These are phyloP conservation scores for Carnegiea gigantea DNA, from an alignment of 179 eudicot species.

Conservation along the genomic window DNA sequence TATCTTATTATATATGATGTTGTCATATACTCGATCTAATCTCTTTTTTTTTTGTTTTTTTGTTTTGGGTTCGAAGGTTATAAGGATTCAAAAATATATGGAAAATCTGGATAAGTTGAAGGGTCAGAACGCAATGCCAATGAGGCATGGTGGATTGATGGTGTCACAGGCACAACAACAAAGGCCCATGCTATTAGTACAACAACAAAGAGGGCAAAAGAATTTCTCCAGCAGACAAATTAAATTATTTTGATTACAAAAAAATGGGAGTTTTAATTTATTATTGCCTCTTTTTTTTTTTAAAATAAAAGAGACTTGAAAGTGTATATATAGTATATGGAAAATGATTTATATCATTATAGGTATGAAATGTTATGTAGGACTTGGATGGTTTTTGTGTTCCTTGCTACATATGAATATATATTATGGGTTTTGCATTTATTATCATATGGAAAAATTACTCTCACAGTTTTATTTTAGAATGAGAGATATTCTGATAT, in stretches of 20 bases:
- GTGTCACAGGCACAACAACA: conserved; percentile 31
- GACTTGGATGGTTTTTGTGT: too few species aligned
- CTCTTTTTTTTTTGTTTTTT: not conserved
- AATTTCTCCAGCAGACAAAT: conserved; percentile 25
- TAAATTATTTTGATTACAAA: conserved; percentile 21
- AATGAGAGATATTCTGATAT: too few species aligned
- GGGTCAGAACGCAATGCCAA: conserved; percentile 30
- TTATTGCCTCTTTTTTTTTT: not conserved
- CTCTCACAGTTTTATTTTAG: too few species aligned
- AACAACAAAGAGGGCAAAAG: conserved; percentile 32
- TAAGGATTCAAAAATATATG: conserved; percentile 46
- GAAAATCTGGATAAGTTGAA: conserved; percentile 49
- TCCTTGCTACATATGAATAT: not conserved
- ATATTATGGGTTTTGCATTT: too few species aligned
- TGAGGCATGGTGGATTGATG: conserved; percentile 20
- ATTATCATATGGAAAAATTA: too few species aligned
- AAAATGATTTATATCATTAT: not conserved
- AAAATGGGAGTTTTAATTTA: not conserved
- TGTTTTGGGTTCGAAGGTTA: conserved; percentile 34
- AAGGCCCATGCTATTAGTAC: conserved; percentile 22
- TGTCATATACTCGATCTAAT: too few species aligned
- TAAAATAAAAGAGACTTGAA: not conserved
- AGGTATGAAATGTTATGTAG: not conserved
- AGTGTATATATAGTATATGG: not conserved
- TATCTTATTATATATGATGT: too few species aligned